Conservation (phyloP, 441 rosid species). For the Pelargonium hybrid region DNA sequence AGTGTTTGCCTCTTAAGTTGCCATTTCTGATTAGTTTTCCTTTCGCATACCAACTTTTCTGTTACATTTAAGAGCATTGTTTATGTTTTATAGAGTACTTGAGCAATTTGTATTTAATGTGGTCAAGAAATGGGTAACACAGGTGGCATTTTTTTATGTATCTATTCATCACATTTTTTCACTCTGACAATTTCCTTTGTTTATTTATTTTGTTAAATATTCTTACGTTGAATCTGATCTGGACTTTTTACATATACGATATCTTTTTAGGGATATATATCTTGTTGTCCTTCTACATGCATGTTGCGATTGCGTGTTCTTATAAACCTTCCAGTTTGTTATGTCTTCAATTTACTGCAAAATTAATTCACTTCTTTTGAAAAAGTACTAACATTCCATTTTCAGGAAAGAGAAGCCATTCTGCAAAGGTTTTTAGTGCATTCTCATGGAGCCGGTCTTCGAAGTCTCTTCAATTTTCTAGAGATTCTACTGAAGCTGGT, state of each 20-base stretch:
- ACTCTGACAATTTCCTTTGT: neutral
- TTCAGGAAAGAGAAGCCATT: conserved; percentile 73
- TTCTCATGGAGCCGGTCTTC: conserved; percentile 92
- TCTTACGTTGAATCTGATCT: neutral
- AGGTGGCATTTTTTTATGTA: neutral
- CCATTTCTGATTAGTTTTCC: neutral
- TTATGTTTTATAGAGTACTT: neutral
- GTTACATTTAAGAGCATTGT: neutral
- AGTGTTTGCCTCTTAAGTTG: neutral
- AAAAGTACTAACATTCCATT: conserved; percentile 14
- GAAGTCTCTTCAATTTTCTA: conserved; percentile 46
- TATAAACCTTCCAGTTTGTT: neutral
- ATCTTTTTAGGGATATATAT: neutral
- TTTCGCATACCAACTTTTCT: neutral
- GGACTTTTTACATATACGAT: neutral
- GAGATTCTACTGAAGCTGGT: conserved; percentile 30
- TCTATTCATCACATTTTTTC: neutral
- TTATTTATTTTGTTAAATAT: neutral
- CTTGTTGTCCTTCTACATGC: neutral
- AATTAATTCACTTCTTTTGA: neutral
- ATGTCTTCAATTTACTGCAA: neutral
- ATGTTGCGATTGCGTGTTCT: neutral
- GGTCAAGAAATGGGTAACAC: neutral
- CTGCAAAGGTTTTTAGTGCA: conserved; percentile 82
- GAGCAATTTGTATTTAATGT: neutral